phyloP scores from a whole-genome alignment of 129 eudicot species.

The Artemisia annua region DNA sequence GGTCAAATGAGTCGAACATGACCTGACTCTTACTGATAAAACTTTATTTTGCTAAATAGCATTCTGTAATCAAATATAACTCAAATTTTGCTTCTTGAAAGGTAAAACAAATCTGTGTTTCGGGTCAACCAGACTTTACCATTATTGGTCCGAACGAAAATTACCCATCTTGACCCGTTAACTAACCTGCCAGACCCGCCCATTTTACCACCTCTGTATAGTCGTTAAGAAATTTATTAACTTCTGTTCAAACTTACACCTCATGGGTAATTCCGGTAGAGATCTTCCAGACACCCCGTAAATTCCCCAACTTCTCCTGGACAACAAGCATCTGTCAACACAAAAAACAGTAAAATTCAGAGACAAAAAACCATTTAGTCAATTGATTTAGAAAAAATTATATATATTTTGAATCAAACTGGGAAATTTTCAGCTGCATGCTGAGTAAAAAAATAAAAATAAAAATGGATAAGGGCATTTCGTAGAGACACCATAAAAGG shows the following conservation, averaged over 20 bases:
- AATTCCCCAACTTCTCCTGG: constrained; percentile 67
- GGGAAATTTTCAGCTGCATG: not conserved
- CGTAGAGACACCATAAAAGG: not conserved
- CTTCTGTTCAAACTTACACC: constrained; percentile 44
- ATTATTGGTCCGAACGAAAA: not conserved
- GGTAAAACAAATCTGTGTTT: not conserved
- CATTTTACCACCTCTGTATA: not conserved
- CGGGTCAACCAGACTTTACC: not conserved
- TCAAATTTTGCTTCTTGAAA: no score
- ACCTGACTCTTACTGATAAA: no score
- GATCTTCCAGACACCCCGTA: constrained; percentile 75
- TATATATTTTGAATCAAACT: not conserved
- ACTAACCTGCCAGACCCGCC: not conserved
- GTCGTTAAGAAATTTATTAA: constrained; percentile 6
- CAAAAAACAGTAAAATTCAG: not conserved
- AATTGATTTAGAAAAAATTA: not conserved
- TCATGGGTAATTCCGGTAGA: constrained; percentile 71
- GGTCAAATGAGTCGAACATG: not conserved
- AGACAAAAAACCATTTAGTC: not conserved
- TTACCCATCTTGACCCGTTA: not conserved
- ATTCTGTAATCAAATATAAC: no score
- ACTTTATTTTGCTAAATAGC: no score
- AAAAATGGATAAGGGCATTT: not conserved
- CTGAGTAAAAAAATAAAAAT: not conserved
- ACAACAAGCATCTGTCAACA: constrained; percentile 74